phyloP scores from a whole-genome alignment of 768 basidiomycete genomes.

The Tricholoma sp. region DNA sequence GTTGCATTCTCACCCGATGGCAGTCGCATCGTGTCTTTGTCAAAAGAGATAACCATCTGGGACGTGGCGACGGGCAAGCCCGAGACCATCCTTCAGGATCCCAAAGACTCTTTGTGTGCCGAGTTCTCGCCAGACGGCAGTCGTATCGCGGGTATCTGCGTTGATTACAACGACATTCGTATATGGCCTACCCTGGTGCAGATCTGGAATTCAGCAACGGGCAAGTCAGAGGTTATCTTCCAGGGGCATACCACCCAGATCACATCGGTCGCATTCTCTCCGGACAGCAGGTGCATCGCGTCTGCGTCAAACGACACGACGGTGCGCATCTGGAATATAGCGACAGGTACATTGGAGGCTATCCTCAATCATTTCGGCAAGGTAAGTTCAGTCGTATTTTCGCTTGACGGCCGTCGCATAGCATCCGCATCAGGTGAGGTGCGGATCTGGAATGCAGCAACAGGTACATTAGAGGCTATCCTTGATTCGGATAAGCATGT shows the following conservation, averaged over 20 bases:
- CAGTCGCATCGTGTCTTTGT: neutral
- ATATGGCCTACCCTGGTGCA: too few species aligned
- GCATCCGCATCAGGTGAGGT: constrained; percentile 18
- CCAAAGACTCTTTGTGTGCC: too few species aligned
- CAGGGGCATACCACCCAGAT: constrained; percentile 7
- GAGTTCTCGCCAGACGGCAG: too few species aligned
- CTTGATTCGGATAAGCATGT: constrained; percentile 5
- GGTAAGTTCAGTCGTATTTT: constrained; percentile 20
- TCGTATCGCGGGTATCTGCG: too few species aligned
- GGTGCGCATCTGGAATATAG: constrained; percentile 24
- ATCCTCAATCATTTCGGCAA: constrained; percentile 7
- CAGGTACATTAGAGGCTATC: neutral
- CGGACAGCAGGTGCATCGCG: constrained; percentile 20
- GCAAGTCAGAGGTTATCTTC: neutral
- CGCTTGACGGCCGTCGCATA: constrained; percentile 19
- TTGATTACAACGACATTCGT: too few species aligned
- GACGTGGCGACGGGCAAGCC: too few species aligned
- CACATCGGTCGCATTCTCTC: constrained; percentile 19
- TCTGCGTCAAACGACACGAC: constrained; percentile 23
- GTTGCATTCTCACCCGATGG: too few species aligned
- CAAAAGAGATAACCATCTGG: too few species aligned
- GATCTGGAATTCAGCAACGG: neutral
- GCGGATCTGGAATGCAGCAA: constrained; percentile 17
- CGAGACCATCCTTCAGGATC: too few species aligned
- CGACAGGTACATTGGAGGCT: neutral